phyloP scores from a whole-genome alignment of 495 filamentous ascomycete genomes.

The Sabuloglossum arenarium region DNA sequence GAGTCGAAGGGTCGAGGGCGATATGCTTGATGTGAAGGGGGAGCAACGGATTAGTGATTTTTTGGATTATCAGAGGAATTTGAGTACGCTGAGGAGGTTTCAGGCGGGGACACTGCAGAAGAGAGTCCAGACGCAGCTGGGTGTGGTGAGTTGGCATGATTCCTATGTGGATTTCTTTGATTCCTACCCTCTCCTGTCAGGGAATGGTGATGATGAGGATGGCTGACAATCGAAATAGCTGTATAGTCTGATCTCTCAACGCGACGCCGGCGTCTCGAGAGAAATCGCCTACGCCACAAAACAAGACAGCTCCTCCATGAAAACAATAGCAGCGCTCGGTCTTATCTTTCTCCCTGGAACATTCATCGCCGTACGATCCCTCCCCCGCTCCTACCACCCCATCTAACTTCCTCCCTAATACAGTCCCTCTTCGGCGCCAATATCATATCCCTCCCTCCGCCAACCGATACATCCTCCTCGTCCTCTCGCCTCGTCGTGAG shows the following conservation, averaged over 20 bases:
- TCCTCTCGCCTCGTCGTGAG: too few relatives aligned
- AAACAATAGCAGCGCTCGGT: constrained; percentile 28
- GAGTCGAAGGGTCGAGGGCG: too few relatives aligned
- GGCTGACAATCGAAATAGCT: neutral
- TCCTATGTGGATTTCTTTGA: neutral
- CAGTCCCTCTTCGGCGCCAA: neutral
- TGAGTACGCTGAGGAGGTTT: neutral
- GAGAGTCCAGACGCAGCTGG: neutral
- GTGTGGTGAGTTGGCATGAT: neutral
- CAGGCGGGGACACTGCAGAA: neutral
- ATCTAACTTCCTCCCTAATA: neutral
- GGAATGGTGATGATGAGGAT: too few relatives aligned
- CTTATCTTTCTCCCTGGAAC: constrained; percentile 33
- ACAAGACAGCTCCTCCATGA: constrained; percentile 28
- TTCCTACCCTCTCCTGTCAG: too few relatives aligned
- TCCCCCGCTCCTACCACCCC: neutral
- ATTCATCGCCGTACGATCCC: constrained; percentile 22
- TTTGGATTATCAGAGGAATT: neutral
- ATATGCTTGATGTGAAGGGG: neutral
- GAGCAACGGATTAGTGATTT: neutral
- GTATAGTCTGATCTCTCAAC: neutral
- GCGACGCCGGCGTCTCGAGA: neutral
- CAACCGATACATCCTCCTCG: too few relatives aligned
- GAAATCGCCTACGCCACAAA: constrained; percentile 22
- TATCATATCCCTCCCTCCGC: neutral